Base-by-base conservation (phyloP, 2,329 filamentous ascomycete genomes). In the Colletotrichum spaethianum region DNA sequence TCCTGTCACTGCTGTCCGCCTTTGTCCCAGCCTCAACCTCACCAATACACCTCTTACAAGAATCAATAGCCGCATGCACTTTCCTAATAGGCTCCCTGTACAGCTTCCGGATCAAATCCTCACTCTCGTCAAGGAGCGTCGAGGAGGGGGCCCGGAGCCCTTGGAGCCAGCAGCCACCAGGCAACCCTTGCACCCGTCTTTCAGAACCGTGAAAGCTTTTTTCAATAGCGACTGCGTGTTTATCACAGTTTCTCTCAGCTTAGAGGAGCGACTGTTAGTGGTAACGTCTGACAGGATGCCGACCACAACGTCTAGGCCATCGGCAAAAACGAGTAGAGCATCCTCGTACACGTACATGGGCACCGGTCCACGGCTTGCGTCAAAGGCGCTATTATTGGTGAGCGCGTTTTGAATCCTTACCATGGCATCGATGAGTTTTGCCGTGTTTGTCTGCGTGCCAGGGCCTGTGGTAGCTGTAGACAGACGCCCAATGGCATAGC, bases 291-390 rank as follows among this genome's bases (percentile, higher is more conserved):
- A 59, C 1, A 72, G 16, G 20, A 63, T 55, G 12, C 14, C 52
- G 26, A 16, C 23, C 1, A 72, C 3, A 18, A 28, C 28, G 20
- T 72, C 65, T 12, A 72, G 38, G 11, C 28, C 36, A 26, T 72
- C 65, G 6, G 69, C 52, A 14, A 72, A 69, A 2, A 72, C 69
- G 18, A 69, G 57, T 31, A 72, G 16, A 20, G 69, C 59, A 46
- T 72, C 65, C 52, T 72, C 50, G 28, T 72, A 72, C 42, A 68
- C 69, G 38, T 72, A 72, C 4, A 59, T 8, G 4, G 69, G 69
- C 3, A 72, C 28, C 18, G 65, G 26, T n/a, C 59, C 69, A n/a
- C 65, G 69, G 14, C 52, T 63, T 40, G 33, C 57, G 44, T 69
- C 65, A 59, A 72, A 72, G 23, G 69, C 52, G 44, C 31, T 55